These are phyloP conservation scores for Scedosporium aurantiacum DNA, from an alignment of 2,329 filamentous ascomycete genomes.

Conservation along the genomic window DNA sequence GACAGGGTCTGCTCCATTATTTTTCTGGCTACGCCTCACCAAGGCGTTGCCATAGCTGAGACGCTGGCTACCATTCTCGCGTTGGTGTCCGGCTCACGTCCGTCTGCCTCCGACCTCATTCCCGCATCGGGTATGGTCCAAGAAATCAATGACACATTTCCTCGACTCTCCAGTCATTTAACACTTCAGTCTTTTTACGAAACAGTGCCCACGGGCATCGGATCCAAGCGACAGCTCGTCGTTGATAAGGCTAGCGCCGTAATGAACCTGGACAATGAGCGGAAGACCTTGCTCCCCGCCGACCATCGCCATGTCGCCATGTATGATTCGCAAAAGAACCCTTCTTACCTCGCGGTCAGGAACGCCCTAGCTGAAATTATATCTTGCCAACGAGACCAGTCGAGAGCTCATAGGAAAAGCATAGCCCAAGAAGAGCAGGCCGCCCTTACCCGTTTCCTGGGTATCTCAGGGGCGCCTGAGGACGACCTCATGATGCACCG, in stretches of 20 bases:
- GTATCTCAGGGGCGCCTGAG: background rate
- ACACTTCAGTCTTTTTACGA: background rate
- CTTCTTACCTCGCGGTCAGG: conserved; percentile 15
- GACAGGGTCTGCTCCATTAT: conserved; percentile 18
- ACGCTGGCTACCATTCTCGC: background rate
- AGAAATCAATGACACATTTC: conserved; percentile 24
- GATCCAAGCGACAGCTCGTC: conserved; percentile 14
- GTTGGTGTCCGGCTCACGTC: conserved; percentile 6
- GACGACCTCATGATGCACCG: background rate
- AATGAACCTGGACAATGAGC: conserved; percentile 18
- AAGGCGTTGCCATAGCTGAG: conserved; percentile 17
- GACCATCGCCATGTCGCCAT: conserved; percentile 19
- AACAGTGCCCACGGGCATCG: background rate
- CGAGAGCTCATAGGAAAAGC: background rate
- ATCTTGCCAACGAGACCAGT: background rate
- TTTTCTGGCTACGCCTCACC: conserved; percentile 28
- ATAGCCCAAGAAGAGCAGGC: background rate
- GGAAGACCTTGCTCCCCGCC: conserved; percentile 16
- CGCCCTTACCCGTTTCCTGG: conserved; percentile 10
- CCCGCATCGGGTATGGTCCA: conserved; percentile 17
- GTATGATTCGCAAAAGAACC: conserved; percentile 14
- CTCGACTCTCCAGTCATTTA: conserved; percentile 12
- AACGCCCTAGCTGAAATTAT: conserved; percentile 16
- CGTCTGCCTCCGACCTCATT: conserved; percentile 20
- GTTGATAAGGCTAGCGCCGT: conserved; percentile 21